phyloP scores from a whole-genome alignment of 169 alveolate species.

The Plasmodium gonderi region DNA sequence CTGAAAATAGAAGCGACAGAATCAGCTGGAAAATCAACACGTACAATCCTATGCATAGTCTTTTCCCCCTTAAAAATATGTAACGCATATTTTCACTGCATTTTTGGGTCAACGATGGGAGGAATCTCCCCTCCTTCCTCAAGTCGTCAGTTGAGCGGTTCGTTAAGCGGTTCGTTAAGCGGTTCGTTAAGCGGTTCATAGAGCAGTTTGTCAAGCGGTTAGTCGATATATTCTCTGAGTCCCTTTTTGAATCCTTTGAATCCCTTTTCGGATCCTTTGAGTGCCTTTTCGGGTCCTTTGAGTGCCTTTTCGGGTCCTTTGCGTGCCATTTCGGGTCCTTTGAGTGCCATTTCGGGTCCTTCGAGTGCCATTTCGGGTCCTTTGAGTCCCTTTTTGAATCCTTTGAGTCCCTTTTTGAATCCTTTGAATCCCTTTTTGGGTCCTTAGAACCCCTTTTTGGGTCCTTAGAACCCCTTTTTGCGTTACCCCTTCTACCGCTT shows the following conservation, averaged over 20 bases:
- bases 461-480: neutral
- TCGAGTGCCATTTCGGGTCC: neutral
- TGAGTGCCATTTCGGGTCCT: neutral
- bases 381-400: neutral
- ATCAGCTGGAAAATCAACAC: conserved; percentile 19
- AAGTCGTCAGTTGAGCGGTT: neutral
- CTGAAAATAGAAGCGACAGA: conserved; percentile 19
- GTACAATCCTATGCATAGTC: conserved; percentile 44
- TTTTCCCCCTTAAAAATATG: neutral
- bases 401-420: neutral
- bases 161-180: neutral
- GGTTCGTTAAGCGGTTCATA: neutral
- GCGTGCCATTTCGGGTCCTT: neutral
- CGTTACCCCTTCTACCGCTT: neutral
- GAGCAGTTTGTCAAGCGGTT: neutral
- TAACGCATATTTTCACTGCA: neutral
- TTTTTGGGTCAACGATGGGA: neutral
- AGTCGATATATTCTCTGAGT: neutral
- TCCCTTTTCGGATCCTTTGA: neutral
- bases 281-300: neutral
- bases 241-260: neutral
- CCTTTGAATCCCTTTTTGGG: neutral
- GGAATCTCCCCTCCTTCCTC: neutral
- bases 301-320: neutral
- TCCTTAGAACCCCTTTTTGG: neutral